Base-by-base conservation (phyloP, 257 asterid genomes). In the Nicotiana noctiflora region DNA sequence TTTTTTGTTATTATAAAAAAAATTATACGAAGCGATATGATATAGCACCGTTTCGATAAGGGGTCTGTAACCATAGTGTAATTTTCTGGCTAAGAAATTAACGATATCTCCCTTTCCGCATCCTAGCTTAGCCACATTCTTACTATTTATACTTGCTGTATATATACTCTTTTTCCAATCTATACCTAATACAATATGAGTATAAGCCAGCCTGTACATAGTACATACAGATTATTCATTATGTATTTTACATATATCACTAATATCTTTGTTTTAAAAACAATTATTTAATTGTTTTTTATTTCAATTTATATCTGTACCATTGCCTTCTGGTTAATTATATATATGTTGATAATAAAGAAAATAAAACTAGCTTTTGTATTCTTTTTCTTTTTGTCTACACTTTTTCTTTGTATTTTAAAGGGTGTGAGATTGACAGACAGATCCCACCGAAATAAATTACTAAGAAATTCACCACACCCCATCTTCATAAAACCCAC, bases 391-490 rank as follows among this genome's bases (percentile, higher is more conserved):
- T 17, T 1, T 66, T 10, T 72, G 60, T 72, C 40, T 72, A 72
- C 27, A 46, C 60, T 46, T 70, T 70, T 72, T 46, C 77, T 34
- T 46, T 72, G 78, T 72, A 72, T 49, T 72, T 72, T 72, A 72
- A 70, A 4, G 57, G 76, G 34, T n/a, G 44, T 85, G 96, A 92
- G 90, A 89, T 91, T 86, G 97, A 92, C 97, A 95, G 98, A 86
- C 89, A 89, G 98, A 93, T 93, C 97, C 99, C 95, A 93, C 96
- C 93, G 86, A 88, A 90, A 92, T 91, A 88, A 90, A 91, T 89
- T 85, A 74, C 61, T 74, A 86, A 88, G 89, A 85, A 93, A 92
- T 95, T 95, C 92, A 93, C 99, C 97, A 83, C 94, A 81, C 8
- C 89, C 80, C 85, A 85, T 89, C 95, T 88, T 91, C 87, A 91